A percentile compares a stretch with the other conserved stretches of the same genome.
phyloP scores from a whole-genome alignment of 441 rosid genomes.

The Gossypium gossypioides region DNA sequence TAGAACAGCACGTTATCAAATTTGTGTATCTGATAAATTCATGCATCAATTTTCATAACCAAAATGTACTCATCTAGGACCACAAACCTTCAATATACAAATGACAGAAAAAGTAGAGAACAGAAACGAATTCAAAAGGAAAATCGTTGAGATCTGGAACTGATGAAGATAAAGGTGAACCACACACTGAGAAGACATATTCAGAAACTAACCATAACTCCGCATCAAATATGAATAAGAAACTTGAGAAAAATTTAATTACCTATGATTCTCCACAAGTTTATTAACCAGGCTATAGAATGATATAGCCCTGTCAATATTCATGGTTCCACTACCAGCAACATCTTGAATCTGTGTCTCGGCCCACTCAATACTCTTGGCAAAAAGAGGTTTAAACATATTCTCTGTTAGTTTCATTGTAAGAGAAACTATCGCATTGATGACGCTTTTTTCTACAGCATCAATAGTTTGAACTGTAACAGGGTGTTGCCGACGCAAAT shows the following conservation, averaged over 20 bases:
- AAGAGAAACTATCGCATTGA: slow-evolving; percentile 48
- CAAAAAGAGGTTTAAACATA: slow-evolving; percentile 88
- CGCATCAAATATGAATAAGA: neutral
- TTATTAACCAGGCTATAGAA: slow-evolving; percentile 66
- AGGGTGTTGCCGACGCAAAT: slow-evolving; percentile 70
- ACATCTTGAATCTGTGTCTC: slow-evolving; percentile 52
- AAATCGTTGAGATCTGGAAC: neutral
- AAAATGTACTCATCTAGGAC: neutral
- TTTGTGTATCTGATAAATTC: neutral
- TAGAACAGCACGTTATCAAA: neutral
- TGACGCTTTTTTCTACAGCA: slow-evolving; percentile 60
- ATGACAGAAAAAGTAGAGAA: neutral
- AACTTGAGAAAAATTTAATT: slow-evolving; percentile 16
- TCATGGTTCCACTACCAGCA: slow-evolving; percentile 28
- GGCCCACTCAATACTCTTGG: slow-evolving; percentile 77
- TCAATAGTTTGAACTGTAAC: slow-evolving; percentile 48
- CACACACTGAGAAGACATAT: neutral
- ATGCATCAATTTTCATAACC: neutral
- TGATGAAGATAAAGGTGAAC: neutral
- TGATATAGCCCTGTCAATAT: slow-evolving; percentile 60
- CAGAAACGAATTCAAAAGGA: neutral
- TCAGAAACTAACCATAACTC: neutral
- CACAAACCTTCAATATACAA: neutral
- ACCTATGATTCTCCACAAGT: slow-evolving; percentile 87
- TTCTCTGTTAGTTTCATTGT: slow-evolving; percentile 92